phyloP scores from a whole-genome alignment of 2,329 filamentous ascomycete genomes.

The Penicillium sp. region DNA sequence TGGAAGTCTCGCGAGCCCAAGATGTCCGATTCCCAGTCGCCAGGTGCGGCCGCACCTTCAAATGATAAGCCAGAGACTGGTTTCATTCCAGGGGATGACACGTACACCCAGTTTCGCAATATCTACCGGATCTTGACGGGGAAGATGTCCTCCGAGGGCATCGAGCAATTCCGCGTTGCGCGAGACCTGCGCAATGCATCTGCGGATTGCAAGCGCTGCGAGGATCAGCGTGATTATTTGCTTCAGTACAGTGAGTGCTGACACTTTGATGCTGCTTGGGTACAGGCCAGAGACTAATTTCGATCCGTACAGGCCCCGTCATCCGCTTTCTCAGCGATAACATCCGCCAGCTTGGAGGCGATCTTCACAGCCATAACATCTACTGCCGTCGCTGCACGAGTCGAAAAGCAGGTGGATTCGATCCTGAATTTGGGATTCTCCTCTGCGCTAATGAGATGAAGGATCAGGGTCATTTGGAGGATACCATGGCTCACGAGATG shows the following conservation, averaged over 20 bases:
- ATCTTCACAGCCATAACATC: slow-evolving; percentile 73
- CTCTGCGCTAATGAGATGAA: slow-evolving; percentile 91
- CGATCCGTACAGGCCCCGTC: slow-evolving; percentile 60
- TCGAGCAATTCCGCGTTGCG: slow-evolving; percentile 74
- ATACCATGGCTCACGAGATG: slow-evolving; percentile 96
- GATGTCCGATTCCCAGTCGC: slow-evolving; percentile 36
- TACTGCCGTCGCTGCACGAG: slow-evolving; percentile 77
- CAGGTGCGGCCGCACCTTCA: slow-evolving; percentile 23
- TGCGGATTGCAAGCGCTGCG: slow-evolving; percentile 77
- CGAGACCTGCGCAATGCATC: slow-evolving; percentile 75
- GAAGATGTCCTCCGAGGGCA: slow-evolving; percentile 67
- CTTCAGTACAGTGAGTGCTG: slow-evolving; percentile 66
- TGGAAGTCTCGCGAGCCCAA: slow-evolving; percentile 8
- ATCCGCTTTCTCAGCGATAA: slow-evolving; percentile 85
- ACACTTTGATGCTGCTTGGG: no score
- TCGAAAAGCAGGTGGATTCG: slow-evolving; percentile 79
- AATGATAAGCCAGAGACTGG: slow-evolving; percentile 35
- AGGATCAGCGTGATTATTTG: slow-evolving; percentile 79
- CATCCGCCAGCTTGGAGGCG: slow-evolving; percentile 75
- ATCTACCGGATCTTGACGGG: slow-evolving; percentile 82
- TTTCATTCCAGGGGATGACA: slow-evolving; percentile 44
- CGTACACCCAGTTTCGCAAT: slow-evolving; percentile 69
- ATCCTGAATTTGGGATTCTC: slow-evolving; percentile 81
- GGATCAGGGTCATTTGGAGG: slow-evolving; percentile 79
- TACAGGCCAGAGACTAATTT: slow-evolving; percentile 1